A percentile compares a stretch with the other conserved stretches of the same genome.
Evolutionary conservation across 352 stramenopile genomes (phyloP).

Genomic region (Albugo laibachii): DNA sequence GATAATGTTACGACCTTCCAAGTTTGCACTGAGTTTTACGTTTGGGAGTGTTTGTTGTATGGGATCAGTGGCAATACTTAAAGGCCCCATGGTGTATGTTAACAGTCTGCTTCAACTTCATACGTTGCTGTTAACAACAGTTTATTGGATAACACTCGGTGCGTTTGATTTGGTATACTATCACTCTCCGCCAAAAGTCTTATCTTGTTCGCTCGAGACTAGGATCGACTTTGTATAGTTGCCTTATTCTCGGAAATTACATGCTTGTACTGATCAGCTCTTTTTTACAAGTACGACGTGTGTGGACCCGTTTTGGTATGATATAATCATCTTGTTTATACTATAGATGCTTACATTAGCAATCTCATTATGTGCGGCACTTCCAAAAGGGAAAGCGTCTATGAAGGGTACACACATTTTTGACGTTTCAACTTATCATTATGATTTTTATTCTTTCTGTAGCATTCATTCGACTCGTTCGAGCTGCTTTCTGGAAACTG

Average conservation of each 20-base stretch:
- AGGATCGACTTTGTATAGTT: constrained; percentile 62
- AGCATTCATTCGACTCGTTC: too few relatives aligned
- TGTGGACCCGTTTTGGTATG: background rate
- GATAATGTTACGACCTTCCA: constrained; percentile 63
- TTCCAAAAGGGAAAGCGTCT: constrained; percentile 36
- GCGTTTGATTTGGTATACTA: background rate
- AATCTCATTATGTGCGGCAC: constrained; percentile 30
- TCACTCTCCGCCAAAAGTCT: background rate
- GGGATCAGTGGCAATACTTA: constrained; percentile 56
- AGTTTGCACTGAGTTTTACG: constrained; percentile 69
- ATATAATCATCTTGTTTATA: background rate
- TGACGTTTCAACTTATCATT: background rate
- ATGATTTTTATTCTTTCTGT: background rate
- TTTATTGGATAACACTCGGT: constrained; percentile 58
- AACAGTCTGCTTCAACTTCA: constrained; percentile 37
- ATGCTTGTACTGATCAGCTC: constrained; percentile 67
- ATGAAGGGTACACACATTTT: constrained; percentile 23
- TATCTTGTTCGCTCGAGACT: background rate
- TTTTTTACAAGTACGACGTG: constrained; percentile 18
- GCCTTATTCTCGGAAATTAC: constrained; percentile 65
- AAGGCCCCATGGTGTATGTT: constrained; percentile 33
- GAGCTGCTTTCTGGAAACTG: constrained; percentile 13
- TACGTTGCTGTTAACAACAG: constrained; percentile 32
- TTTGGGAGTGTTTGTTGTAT: constrained; percentile 60
- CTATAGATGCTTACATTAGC: constrained; percentile 31